These are phyloP conservation scores for Starmerella apis DNA, from an alignment of 805 yeast species.

Conservation along the genomic window DNA sequence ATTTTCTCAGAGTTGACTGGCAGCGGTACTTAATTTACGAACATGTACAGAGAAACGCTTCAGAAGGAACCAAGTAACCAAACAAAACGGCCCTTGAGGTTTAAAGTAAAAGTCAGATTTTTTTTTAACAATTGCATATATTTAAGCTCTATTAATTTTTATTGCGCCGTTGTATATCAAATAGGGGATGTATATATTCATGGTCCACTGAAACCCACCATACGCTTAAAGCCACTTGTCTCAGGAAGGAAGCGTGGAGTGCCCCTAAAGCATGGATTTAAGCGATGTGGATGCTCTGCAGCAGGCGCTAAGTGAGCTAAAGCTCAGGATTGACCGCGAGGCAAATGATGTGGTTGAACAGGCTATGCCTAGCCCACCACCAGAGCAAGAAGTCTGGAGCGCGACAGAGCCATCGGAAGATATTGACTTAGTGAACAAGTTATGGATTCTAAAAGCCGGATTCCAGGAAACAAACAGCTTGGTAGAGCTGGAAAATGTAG, in stretches of 20 bases:
- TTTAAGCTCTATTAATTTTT: too few relatives aligned
- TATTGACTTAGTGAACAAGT: slow-evolving; percentile 1
- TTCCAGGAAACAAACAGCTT: slow-evolving; percentile 10
- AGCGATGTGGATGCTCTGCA: neutral
- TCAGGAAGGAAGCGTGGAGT: neutral
- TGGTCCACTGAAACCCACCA: neutral
- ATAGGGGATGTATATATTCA: too few relatives aligned
- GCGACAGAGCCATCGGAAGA: neutral
- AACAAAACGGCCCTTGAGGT: too few relatives aligned
- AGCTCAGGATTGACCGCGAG: neutral
- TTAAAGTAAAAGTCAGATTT: too few relatives aligned
- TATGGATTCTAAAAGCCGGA: slow-evolving; percentile 11
- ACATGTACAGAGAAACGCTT: too few relatives aligned
- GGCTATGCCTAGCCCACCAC: neutral
- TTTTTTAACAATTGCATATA: too few relatives aligned
- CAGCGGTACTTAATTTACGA: too few relatives aligned
- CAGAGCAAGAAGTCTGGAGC: neutral
- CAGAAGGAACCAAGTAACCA: too few relatives aligned
- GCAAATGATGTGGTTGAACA: neutral
- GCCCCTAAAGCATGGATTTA: neutral
- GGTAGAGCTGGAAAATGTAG: neutral
- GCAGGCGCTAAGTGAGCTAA: neutral
- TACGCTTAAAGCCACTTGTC: neutral
- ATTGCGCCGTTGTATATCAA: too few relatives aligned
- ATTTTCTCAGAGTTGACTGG: too few relatives aligned